phyloP scores from a whole-genome alignment of 768 basidiomycete genomes.

The Rhizopogon rudus region DNA sequence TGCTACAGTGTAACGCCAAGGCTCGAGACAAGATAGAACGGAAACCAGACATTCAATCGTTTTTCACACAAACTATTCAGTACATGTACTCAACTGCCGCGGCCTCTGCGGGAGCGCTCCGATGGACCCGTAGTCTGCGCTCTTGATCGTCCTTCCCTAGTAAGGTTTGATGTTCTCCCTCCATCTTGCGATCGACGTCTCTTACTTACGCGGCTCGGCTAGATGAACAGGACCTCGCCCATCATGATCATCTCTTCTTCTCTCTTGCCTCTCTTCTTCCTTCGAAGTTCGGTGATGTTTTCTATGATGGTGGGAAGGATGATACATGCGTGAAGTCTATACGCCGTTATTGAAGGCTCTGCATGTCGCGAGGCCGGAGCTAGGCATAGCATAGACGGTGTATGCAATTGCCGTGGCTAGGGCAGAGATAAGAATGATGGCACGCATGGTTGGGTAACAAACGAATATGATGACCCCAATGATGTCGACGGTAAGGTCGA shows the following conservation, averaged over 20 bases:
- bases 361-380: constrained; percentile 16
- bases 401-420: constrained; percentile 13
- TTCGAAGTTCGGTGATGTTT: constrained; percentile 10
- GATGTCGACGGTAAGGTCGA: background rate
- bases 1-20: too few relatives aligned
- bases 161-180: background rate
- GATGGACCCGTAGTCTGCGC: constrained; percentile 23
- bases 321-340: constrained; percentile 17
- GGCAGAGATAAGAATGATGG: constrained; percentile 18
- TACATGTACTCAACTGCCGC: too few relatives aligned
- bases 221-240: background rate
- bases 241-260: background rate
- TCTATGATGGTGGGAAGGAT: constrained; percentile 27
- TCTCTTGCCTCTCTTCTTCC: background rate
- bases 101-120: background rate
- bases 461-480: background rate
- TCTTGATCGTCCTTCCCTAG: constrained; percentile 16
- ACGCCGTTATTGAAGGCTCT: constrained; percentile 11
- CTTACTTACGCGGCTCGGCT: background rate
- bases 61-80: too few relatives aligned
- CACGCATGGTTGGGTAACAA: constrained; percentile 18
- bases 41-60: too few relatives aligned
- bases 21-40: too few relatives aligned
- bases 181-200: background rate
- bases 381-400: constrained; percentile 17